Evolutionary conservation across 2,329 filamentous ascomycete species (phyloP).

Genomic region (Sphaerulina populicola): DNA sequence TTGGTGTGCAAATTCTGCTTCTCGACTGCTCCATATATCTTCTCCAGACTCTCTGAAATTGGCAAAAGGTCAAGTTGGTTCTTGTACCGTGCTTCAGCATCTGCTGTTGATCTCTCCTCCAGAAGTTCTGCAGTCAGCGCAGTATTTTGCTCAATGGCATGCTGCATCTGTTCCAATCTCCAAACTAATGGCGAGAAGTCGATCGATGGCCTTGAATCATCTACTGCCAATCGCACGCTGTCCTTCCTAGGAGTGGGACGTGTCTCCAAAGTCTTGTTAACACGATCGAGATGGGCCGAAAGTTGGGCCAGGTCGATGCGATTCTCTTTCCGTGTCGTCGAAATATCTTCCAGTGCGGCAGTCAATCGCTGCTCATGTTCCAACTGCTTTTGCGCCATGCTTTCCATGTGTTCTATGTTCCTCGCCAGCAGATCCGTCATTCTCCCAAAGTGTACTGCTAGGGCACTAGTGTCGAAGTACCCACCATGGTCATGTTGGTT

Average conservation of each 20-base stretch:
- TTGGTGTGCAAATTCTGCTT: conserved; percentile 13
- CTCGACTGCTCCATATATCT: conserved; percentile 6
- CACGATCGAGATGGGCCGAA: conserved; percentile 25
- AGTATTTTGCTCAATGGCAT: conserved; percentile 26
- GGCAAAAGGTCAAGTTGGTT: conserved; percentile 6
- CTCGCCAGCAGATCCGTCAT: conserved; percentile 21
- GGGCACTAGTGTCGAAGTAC: conserved; percentile 13
- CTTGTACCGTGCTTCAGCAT: conserved; percentile 8
- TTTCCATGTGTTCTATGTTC: conserved; percentile 23
- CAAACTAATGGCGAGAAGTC: conserved; percentile 23
- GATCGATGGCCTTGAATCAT: neutral
- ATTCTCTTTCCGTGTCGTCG: conserved; percentile 13
- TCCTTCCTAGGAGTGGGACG: conserved; percentile 15
- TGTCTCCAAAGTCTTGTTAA: conserved; percentile 24
- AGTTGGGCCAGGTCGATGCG: conserved; percentile 23
- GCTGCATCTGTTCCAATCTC: conserved; percentile 21
- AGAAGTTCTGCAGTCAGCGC: conserved; percentile 20
- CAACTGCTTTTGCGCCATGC: conserved; percentile 21
- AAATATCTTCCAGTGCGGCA: conserved; percentile 16
- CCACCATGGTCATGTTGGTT: conserved; percentile 3
- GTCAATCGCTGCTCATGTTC: conserved; percentile 25
- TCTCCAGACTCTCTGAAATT: conserved; percentile 10
- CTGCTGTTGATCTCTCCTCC: conserved; percentile 15
- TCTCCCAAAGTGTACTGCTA: conserved; percentile 20
- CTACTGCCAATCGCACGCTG: conserved; percentile 1